Evolutionary conservation across 352 stramenopile species (phyloP), one percentile per base, ranked within the genome.

Genomic region (Globisporangium cederbergense): DNA sequence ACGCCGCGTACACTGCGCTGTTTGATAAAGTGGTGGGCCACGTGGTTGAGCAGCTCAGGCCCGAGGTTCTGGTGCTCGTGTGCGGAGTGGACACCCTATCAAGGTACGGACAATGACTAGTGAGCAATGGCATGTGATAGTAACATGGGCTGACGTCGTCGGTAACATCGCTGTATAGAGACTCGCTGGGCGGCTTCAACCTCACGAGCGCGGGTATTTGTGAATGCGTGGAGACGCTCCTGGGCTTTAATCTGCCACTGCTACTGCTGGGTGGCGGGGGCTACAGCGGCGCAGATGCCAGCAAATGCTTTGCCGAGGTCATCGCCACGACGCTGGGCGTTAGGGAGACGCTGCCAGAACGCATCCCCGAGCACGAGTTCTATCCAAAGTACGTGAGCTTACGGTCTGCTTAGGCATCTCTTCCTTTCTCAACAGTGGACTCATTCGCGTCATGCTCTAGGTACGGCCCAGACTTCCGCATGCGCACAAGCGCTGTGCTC

Each of bases 31-130:
- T 84, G 7, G 58, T 91, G 2, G 30, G 54, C 22, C 72, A 73
- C 30, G 67, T 83, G n/a, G 71, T 77, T 1, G 66, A 77, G 16
- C 54, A 58, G 7, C 69, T 91, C 22, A 60, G 75, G 18, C 79
- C 82, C 0, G 40, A 86, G n/a, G 62, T 70, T 2, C 28, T 93
- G 16, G 80, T 93, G 34, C 57, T 95, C 9, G 74, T 83, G 46
- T 84, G 86, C n/a, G 82, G 82, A 8, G 82, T 89, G n/a, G 81
- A 95, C 62, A 88, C 81, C 20, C 56, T 86, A 51, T 64, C 74
- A 4, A 70, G 62, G 66, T 73, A 65, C 56, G 59, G 43, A 32
- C 28, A 22, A 32, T 38, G 36, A 47, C 25, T n/a, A 28, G 5
- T 28, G 18, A 57, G n/a, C 5, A 2, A 56, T 47, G 25, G 25